These are phyloP conservation scores for Fusarium armeniacum DNA, from an alignment of 2,329 filamentous ascomycete genomes.

Conservation along the genomic window DNA sequence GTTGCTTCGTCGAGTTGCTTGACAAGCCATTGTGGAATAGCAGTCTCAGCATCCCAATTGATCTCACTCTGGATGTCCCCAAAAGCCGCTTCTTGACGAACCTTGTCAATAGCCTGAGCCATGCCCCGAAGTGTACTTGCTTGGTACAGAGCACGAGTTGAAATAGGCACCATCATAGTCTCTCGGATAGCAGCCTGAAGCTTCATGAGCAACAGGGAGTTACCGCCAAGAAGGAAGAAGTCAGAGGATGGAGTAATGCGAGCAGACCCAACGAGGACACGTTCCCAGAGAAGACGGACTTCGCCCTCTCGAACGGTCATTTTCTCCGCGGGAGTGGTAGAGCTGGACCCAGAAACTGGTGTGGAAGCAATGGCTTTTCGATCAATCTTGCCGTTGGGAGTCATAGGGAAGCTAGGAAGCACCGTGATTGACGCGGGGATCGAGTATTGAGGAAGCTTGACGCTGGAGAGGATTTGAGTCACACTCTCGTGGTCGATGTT, in stretches of 20 bases:
- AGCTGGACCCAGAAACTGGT: neutral
- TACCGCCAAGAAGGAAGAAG: conserved; percentile 20
- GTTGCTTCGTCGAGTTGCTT: neutral
- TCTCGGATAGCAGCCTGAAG: conserved; percentile 15
- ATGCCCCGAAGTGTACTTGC: conserved; percentile 2
- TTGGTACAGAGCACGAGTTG: conserved; percentile 2
- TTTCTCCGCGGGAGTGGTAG: neutral
- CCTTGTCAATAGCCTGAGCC: neutral
- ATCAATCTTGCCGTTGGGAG: conserved; percentile 5
- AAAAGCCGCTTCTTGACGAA: neutral
- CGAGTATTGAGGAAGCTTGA: conserved; percentile 5
- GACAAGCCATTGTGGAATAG: neutral
- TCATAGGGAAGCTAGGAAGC: neutral
- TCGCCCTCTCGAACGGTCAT: conserved; percentile 5
- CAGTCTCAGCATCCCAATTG: conserved; percentile 2
- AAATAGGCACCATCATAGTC: neutral
- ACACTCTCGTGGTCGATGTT: neutral
- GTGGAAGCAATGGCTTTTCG: conserved; percentile 2
- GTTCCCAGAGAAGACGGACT: conserved; percentile 9
- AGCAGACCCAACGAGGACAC: neutral
- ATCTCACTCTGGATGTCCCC: neutral
- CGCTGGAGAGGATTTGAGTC: neutral
- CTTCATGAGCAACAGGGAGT: conserved; percentile 10
- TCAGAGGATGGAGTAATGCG: conserved; percentile 1
- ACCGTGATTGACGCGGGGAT: conserved; percentile 4